Conservation (phyloP, 2,329 filamentous ascomycete genomes). For the Fusarium nanum region DNA sequence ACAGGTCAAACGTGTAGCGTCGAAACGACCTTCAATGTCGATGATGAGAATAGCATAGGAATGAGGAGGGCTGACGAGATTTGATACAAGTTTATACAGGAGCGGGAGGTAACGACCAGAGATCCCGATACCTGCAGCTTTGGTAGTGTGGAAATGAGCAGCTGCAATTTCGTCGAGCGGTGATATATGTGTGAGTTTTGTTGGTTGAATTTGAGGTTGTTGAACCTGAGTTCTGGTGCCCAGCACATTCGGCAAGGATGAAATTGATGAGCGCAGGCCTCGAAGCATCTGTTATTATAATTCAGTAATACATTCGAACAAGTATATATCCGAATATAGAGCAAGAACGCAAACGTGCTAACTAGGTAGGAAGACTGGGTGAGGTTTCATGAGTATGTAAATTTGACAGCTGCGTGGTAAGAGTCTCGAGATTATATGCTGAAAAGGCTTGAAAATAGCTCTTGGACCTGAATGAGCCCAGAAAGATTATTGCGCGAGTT, state of each 20-base stretch:
- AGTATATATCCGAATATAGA: background rate
- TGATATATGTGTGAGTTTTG: constrained; percentile 55
- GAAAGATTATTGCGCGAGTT: background rate
- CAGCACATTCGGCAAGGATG: constrained; percentile 32
- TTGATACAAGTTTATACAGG: constrained; percentile 66
- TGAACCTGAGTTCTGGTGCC: constrained; percentile 26
- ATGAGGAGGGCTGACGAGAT: constrained; percentile 61
- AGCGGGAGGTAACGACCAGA: constrained; percentile 66
- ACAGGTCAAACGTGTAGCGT: constrained; percentile 60
- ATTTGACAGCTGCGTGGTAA: background rate
- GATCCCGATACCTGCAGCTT: constrained; percentile 60
- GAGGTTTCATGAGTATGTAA: background rate
- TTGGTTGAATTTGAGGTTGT: constrained; percentile 28
- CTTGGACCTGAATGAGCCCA: background rate
- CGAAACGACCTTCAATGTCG: constrained; percentile 67
- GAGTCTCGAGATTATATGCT: background rate
- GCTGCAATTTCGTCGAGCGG: constrained; percentile 60
- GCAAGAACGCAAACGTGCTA: no score
- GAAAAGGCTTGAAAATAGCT: background rate
- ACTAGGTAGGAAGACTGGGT: background rate
- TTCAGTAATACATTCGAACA: background rate
- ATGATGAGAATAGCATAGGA: constrained; percentile 64
- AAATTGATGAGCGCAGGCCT: constrained; percentile 43
- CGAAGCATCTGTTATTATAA: constrained; percentile 41
- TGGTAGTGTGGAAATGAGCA: constrained; percentile 61